Base-by-base conservation (phyloP, 2,329 filamentous ascomycete genomes). In the Talaromyces sp. region DNA sequence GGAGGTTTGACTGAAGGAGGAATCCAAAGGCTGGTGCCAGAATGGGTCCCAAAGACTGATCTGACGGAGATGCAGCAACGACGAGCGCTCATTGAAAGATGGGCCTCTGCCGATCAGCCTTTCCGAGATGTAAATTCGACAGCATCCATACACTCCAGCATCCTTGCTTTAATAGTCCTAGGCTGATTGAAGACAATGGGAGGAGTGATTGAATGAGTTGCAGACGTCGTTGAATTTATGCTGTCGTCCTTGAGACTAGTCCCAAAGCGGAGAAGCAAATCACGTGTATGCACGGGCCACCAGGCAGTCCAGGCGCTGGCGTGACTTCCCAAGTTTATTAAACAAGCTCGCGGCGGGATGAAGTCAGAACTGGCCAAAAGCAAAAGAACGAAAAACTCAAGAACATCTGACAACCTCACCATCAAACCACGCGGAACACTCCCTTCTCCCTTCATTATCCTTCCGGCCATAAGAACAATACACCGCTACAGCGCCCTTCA, bases 341-440 rank as follows among this genome's bases (percentile, higher is more conserved):
- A 51, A 37, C 48, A 37, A 51, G 48, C 33, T 51, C 28, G 19
- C 10, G 39, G 43, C 54, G 43, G 43, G 54, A 50, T 40, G 54
- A 56, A 48, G 35, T 48, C 43, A 56, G 43, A n/a, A 31, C 41
- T 36, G 39, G 5, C 17, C 13, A n/a, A 37, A 37, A 22, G 48
- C 13, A n/a, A 37, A 37, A 22, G 48, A 51, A 28, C 25, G 25
- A 28, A 28, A 50, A 51, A 37, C 31, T 22, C 13, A 21, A 17
- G 9, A 17, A 46, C 22, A 33, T 28, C 25, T 28, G 33, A 31
- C 45, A 48, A 35, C 28, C n/a, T 35, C 13, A 48, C 45, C 10
- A 48, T 28, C 19, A 17, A 33, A 3, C n/a, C 10, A 48, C 33
- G 19, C 28, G 17, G 22, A n/a, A 13, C 45, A 3, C 19, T 7